Conservation (phyloP, 2,329 filamentous ascomycete species). For the Phialemonium atrogriseum region DNA sequence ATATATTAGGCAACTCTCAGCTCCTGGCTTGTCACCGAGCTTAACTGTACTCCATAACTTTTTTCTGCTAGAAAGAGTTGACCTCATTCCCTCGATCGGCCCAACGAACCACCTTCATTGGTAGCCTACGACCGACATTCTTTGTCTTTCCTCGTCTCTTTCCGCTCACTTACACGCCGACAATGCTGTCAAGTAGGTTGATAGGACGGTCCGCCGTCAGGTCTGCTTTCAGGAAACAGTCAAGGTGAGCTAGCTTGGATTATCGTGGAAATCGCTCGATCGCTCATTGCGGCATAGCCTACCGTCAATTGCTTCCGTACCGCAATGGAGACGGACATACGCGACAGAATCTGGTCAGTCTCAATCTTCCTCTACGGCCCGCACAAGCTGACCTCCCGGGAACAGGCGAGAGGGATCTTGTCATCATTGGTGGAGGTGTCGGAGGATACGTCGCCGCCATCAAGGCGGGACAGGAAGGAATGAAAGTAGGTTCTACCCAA, state of each 20-base stretch:
- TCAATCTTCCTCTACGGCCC: no score
- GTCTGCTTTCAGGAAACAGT: conserved; percentile 47
- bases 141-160: conserved; percentile 5
- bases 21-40: no score
- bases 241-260: conserved; percentile 35
- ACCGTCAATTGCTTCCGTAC: conserved; percentile 38
- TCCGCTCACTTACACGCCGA: conserved; percentile 17
- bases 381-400: conserved; percentile 34
- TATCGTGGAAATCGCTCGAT: conserved; percentile 16
- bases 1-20: no score
- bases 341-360: conserved; percentile 48
- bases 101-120: no score
- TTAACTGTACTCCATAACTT: no score
- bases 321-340: conserved; percentile 50
- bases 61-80: no score
- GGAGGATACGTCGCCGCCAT: conserved; percentile 98
- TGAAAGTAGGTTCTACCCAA: conserved; percentile 65
- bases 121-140: neutral
- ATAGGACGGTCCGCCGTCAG: conserved; percentile 49
- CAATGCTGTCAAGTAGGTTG: conserved; percentile 54
- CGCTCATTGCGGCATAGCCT: conserved; percentile 29
- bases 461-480: conserved; percentile 93
- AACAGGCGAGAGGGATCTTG: conserved; percentile 85
- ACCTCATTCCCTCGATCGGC: no score
- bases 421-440: conserved; percentile 97